Evolutionary conservation across 169 alveolate species (phyloP), one percentile per base, ranked within the genome.

Genomic region (Miamiensis avidus): DNA sequence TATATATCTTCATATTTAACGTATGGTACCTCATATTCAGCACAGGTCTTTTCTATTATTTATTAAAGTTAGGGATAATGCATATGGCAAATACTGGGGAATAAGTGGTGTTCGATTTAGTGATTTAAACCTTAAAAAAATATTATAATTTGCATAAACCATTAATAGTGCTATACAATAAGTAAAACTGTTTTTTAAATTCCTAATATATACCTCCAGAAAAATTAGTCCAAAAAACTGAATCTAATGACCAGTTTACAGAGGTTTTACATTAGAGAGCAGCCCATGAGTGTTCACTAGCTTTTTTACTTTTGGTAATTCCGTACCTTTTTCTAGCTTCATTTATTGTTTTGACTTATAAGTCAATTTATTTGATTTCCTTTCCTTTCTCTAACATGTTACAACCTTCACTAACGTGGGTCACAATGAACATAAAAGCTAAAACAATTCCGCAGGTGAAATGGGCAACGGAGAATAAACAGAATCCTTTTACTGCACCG

Each of bases 1-100:
- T 78, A 84, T 34, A 84, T 76, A 0, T 78, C 25, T 28, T 29
- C 27, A 30, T 84, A 84, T 49, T 75, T 31, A 29, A 34, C 27
- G 64, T 84, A 84, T 15, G 65, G 32, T 28, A 84, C 33, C 29
- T 84, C 85, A 65, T 25, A 76, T 65, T 84, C 89, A 34, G 76
- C 31, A 29, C 89, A 84, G 30, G 79, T 31, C 0, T 76, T 31
- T 76, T 84, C 30, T n/a, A 84, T 85, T 29, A 84, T 84, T 0
- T 30, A n/a, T n/a, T 33, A n/a, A 15, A 84, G 76, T 49, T 84
- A 78, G 6, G 78, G 78, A 20, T 32, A 34, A 6, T 76, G 33
- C 29, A 84, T 84, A 77, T 84, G 89, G 25, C 65, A 84, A 25
- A 76, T 34, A 0, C 81, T 49, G 20, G 89, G 89, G 85, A 84